Conservation (phyloP, 2,329 filamentous ascomycete species). For the Colletotrichum scovillei region DNA sequence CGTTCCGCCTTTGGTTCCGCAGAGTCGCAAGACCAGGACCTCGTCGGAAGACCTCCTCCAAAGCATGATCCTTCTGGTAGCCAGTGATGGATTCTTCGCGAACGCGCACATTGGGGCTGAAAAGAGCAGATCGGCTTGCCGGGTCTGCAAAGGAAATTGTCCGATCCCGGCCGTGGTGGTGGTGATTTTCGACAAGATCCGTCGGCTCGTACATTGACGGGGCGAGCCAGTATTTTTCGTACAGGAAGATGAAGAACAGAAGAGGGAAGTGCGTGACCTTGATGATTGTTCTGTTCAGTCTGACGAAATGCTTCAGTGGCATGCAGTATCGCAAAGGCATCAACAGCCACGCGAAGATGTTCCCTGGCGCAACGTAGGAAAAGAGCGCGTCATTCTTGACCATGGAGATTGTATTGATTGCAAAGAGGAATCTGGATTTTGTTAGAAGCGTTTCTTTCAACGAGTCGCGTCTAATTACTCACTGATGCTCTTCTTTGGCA, state of each 20-base stretch:
- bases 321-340: slow-evolving; percentile 85
- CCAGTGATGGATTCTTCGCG: slow-evolving; percentile 90
- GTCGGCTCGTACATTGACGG: slow-evolving; percentile 83
- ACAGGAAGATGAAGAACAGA: slow-evolving; percentile 85
- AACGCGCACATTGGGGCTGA: slow-evolving; percentile 78
- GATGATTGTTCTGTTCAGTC: slow-evolving; percentile 89
- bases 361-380: slow-evolving; percentile 91
- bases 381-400: slow-evolving; percentile 98
- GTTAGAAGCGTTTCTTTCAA: slow-evolving; percentile 24
- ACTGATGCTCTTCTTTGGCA: slow-evolving; percentile 89
- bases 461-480: slow-evolving; percentile 40
- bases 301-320: slow-evolving; percentile 84
- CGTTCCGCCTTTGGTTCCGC: slow-evolving; percentile 69
- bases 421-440: slow-evolving; percentile 78
- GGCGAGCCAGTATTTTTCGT: slow-evolving; percentile 84
- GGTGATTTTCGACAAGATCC: slow-evolving; percentile 82
- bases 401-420: slow-evolving; percentile 97
- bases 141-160: slow-evolving; percentile 69
- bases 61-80: slow-evolving; percentile 87
- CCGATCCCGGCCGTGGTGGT: slow-evolving; percentile 60
- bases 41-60: slow-evolving; percentile 90
- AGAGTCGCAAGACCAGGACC: slow-evolving; percentile 74
- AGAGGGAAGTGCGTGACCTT: slow-evolving; percentile 92
- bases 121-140: slow-evolving; percentile 68
- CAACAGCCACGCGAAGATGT: slow-evolving; percentile 90